These are phyloP conservation scores for Meyerozyma guilliermondii DNA, from an alignment of 1,139 yeast species.

Conservation along the genomic window DNA sequence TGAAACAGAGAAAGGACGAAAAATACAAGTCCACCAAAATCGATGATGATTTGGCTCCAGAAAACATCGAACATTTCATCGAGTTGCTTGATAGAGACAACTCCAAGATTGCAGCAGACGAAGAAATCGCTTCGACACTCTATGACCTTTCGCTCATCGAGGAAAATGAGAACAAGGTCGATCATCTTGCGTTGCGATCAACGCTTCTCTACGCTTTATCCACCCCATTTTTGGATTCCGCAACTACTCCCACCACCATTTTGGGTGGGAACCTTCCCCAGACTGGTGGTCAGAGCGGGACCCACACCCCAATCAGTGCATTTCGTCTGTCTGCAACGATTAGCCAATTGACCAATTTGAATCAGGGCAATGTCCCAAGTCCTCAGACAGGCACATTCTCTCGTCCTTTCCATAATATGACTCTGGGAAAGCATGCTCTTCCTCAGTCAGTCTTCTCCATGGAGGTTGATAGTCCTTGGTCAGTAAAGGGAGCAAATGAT, in stretches of 20 bases:
- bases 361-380: neutral
- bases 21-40: neutral
- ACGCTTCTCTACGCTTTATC: conserved; percentile 64
- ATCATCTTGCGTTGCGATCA: conserved; percentile 36
- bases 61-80: conserved; percentile 43
- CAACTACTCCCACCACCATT: conserved; percentile 29
- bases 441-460: conserved; percentile 87
- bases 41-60: conserved; percentile 4
- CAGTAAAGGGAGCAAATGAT: conserved; percentile 80
- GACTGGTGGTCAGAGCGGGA: neutral
- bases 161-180: conserved; percentile 13
- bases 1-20: neutral
- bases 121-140: conserved; percentile 47
- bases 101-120: conserved; percentile 21
- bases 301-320: neutral
- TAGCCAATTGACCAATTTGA: neutral
- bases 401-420: conserved; percentile 55
- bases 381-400: conserved; percentile 7
- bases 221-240: conserved; percentile 62
- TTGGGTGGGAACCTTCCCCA: conserved; percentile 7
- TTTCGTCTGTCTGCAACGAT: neutral
- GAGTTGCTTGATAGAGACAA: conserved; percentile 35
- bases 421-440: conserved; percentile 60
- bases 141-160: conserved; percentile 50
- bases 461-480: conserved; percentile 71